A percentile compares a stretch with the other conserved stretches of the same genome.
Evolutionary conservation across 164 flowering plant species (phyloP).

Genomic region (Vitis riparia): DNA sequence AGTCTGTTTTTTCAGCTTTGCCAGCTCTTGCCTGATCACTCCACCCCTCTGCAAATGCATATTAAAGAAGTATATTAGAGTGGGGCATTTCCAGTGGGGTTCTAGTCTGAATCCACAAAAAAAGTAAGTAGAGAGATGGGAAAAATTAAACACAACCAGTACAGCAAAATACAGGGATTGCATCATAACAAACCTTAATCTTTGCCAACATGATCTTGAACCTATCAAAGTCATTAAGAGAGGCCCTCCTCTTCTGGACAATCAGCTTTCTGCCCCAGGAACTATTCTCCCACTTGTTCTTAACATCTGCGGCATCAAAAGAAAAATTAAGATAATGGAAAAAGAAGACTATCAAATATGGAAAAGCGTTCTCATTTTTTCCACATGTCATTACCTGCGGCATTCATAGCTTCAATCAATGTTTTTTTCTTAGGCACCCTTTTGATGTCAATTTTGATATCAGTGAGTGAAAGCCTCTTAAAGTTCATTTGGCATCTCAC

Average conservation of each 20-base stretch:
- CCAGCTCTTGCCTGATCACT: constrained; percentile 71
- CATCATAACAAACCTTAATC: constrained; percentile 62
- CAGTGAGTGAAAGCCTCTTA: constrained; percentile 88
- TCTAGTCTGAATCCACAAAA: not conserved
- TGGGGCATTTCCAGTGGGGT: too few species aligned
- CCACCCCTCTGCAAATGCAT: constrained; percentile 63
- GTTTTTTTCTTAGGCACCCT: constrained; percentile 79
- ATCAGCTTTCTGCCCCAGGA: constrained; percentile 91
- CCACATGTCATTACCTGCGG: constrained; percentile 57
- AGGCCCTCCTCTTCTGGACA: constrained; percentile 81
- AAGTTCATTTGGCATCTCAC: constrained; percentile 87
- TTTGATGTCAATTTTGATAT: constrained; percentile 82
- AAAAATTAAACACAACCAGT: too few species aligned
- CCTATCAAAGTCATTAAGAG: constrained; percentile 83
- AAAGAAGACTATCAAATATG: not conserved
- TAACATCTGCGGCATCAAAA: constrained; percentile 60
- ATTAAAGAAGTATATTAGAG: not conserved
- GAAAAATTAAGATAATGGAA: not conserved
- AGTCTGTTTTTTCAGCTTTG: constrained; percentile 65
- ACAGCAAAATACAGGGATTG: too few species aligned
- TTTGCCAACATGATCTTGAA: constrained; percentile 86
- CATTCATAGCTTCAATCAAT: constrained; percentile 81
- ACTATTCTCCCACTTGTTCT: constrained; percentile 85
- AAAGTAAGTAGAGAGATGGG: too few species aligned
- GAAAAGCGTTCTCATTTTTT: not conserved